Evolutionary conservation across 495 filamentous ascomycete genomes (phyloP), one percentile per base, ranked within the genome.

Genomic region (Hypoxylon perforatum): DNA sequence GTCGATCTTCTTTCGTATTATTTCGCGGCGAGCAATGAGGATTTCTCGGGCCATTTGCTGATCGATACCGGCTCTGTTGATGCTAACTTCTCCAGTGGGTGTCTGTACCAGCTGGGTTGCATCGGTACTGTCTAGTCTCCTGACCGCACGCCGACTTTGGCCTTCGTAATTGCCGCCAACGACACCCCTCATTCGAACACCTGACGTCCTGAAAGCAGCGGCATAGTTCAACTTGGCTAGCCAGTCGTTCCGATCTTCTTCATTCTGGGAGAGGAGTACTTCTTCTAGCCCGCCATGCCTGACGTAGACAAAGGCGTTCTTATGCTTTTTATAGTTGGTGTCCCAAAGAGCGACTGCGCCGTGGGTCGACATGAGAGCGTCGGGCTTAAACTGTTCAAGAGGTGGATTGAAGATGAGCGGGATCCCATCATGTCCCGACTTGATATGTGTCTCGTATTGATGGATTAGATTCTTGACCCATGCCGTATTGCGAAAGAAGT

Each of bases 201-300:
- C 92, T 18, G 93, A 91, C 0, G 92, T 93, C 57, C 92, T 85
- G 78, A 97, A 98, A 1, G 95, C 91, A 8, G 95, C 92, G 28
- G 94, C 94, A 76, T 97, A 97, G 71, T 99, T 99, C 38, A 99
- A 84, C 68, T 97, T 96, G 4, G 90, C 92, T 21, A 99, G 79
- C 95, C 95, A 99, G 71, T 99, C 95, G 71, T 97, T 96, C 87
- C 97, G 92, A 52, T 98, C 96, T 3, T 81, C 78, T 62, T 98
- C 96, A 25, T 85, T 91, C 62, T 96, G 91, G 3, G 95, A 94
- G 18, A 99, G 82, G 55, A 99, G 91, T 11, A 91, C 88, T 73
- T 99, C 95, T 72, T 98, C 94, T 15, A 96, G 79, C 0, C 92
- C 90, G 52, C 92, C 92, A 58, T 93, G 92, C n/a, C 92, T 85